These are phyloP conservation scores for Calonectria leucothoes DNA, from an alignment of 2,329 filamentous ascomycete species.

Conservation along the genomic window DNA sequence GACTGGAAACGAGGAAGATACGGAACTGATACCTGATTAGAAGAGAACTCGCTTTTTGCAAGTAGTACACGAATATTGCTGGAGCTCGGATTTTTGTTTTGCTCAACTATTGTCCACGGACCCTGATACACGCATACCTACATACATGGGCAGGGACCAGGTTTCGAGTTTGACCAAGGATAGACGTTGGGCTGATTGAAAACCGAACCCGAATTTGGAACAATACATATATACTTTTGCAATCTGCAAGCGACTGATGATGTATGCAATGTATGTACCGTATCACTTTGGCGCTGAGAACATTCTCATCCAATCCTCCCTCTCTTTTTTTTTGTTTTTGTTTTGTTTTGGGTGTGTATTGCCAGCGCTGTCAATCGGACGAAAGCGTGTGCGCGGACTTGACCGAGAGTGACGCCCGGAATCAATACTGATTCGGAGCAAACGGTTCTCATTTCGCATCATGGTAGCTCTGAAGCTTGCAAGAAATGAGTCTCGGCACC, in stretches of 20 bases:
- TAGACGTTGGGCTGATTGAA: background rate
- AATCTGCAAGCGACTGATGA: background rate
- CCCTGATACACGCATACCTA: background rate
- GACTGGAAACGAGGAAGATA: background rate
- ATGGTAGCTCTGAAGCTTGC: background rate
- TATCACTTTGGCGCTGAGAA: background rate
- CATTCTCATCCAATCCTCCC: too few species aligned
- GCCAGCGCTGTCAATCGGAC: background rate
- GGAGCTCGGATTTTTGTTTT: background rate
- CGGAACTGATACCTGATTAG: slow-evolving; percentile 1
- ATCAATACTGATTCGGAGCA: background rate
- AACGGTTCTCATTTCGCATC: background rate
- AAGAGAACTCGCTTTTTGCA: background rate
- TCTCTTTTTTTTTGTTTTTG: too few species aligned
- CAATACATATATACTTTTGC: background rate
- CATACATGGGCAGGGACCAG: background rate
- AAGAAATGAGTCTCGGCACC: background rate
- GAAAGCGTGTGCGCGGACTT: background rate
- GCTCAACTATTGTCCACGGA: background rate
- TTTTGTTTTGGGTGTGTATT: background rate
- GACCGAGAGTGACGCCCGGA: background rate
- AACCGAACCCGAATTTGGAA: background rate
- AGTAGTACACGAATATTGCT: background rate
- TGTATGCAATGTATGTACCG: background rate
- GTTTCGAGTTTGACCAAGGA: background rate